phyloP scores from a whole-genome alignment of 1,139 yeast species.

The Hyphopichia khmerensis region DNA sequence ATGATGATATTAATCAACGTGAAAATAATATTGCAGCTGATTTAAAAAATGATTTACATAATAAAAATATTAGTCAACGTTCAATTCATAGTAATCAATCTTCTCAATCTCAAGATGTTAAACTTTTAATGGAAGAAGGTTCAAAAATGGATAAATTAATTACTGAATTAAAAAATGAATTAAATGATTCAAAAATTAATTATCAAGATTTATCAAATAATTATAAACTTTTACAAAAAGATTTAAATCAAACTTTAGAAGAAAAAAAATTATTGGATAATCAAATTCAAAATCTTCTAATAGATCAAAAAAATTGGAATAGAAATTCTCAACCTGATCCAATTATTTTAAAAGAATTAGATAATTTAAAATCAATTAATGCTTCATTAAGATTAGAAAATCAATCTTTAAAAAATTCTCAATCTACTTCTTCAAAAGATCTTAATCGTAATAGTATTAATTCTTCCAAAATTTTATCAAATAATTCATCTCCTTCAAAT shows the following conservation, averaged over 20 bases:
- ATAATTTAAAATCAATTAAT: slow-evolving; percentile 26
- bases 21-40: not conserved
- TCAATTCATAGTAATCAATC: not conserved
- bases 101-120: slow-evolving; percentile 7
- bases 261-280: slow-evolving; percentile 24
- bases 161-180: slow-evolving; percentile 13
- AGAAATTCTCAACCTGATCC: slow-evolving; percentile 1
- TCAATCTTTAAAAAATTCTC: slow-evolving; percentile 33
- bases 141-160: slow-evolving; percentile 40
- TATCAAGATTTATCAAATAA: slow-evolving; percentile 18
- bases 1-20: slow-evolving; percentile 6
- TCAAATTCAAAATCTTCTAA: slow-evolving; percentile 20
- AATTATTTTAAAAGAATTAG: slow-evolving; percentile 21
- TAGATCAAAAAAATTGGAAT: slow-evolving; percentile 12
- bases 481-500: not conserved
- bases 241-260: slow-evolving; percentile 19
- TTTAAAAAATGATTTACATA: not conserved
- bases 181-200: slow-evolving; percentile 9
- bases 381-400: slow-evolving; percentile 42
- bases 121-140: slow-evolving; percentile 30
- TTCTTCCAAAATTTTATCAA: not conserved
- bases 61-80: not conserved
- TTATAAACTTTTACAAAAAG: slow-evolving; percentile 20
- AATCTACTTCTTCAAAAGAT: slow-evolving; percentile 13
- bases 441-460: slow-evolving; percentile 6